These are phyloP conservation scores for Retiboletus flavoniger DNA, from an alignment of 1,284 basidiomycete genomes.

Conservation along the genomic window DNA sequence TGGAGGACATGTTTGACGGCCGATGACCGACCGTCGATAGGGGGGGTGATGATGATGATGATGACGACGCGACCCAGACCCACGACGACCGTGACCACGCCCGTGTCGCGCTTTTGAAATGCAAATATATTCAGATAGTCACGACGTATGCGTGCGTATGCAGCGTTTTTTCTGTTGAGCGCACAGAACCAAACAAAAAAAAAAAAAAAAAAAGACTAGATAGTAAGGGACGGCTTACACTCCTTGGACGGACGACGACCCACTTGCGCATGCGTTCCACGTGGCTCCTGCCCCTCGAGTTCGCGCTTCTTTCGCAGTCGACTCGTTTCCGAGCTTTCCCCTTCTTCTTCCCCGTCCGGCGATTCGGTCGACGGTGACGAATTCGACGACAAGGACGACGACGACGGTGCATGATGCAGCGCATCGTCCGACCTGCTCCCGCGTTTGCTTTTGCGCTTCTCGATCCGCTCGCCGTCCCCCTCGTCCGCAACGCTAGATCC, in stretches of 20 bases:
- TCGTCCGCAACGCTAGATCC: neutral
- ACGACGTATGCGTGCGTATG: neutral
- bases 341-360: conserved; percentile 17
- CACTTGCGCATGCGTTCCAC: neutral
- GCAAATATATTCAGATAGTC: neutral
- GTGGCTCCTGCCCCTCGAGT: conserved; percentile 9
- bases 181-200: neutral
- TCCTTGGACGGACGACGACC: conserved; percentile 17
- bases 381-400: conserved; percentile 7
- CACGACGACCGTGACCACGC: conserved; percentile 3
- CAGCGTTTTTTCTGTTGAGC: neutral
- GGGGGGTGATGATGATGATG: conserved; percentile 3
- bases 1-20: no score
- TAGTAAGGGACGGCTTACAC: conserved; percentile 7
- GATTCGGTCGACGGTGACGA: conserved; percentile 13
- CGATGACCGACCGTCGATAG: no score
- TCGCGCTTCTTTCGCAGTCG: conserved; percentile 24
- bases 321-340: conserved; percentile 7
- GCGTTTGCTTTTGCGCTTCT: conserved; percentile 18
- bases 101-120: conserved; percentile 13
- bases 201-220: neutral
- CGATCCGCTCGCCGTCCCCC: conserved; percentile 3
- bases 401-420: conserved; percentile 4
- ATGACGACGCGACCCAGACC: conserved; percentile 17
- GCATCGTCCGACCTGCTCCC: conserved; percentile 1